Evolutionary conservation across 2,329 filamentous ascomycete species (phyloP), one percentile per base, ranked within the genome.

Genomic region (Fusarium cicatricum): DNA sequence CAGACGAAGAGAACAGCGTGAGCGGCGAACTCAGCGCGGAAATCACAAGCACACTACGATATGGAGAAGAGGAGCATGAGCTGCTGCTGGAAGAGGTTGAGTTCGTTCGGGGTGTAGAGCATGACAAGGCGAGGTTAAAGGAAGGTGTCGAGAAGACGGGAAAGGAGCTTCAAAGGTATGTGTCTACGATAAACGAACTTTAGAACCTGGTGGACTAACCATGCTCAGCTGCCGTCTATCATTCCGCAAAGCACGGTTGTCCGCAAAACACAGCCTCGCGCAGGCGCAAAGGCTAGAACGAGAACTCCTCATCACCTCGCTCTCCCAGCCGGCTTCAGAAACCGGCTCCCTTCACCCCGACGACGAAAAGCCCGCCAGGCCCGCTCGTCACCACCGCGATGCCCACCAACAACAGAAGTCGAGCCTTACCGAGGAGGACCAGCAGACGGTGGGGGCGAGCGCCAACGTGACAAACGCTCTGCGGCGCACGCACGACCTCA

Each of bases 401-500:
- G 15, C 36, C 12, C 60, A 74, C 57, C 70, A 76, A 62, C 70
- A 75, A 14, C 67, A 71, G 16, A 66, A 74, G 41, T 73, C 75
- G 5, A 72, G 71, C 62, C 70, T 78, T 16, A 74, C 88, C 4
- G 85, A 87, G 17, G 86, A 92, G 65, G 87, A 90, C 71, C 88
- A 95, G 61, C 82, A 91, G 62, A 83, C 88, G 36, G 81, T 92
- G 12, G 86, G 87, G 58, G 90, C 94, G 1, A 91, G 90, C 28
- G 87, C 83, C 64, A 91, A 96, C 78, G 90, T 98, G 48, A 98
- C 94, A 3, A 81, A 87, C 42, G 90, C 92, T 2, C 82, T 99
- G 46, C 85, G 92, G 57, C 84, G 92, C 57, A 96, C 94, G 6
- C 93, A 98, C 75, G 86, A 90, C 59, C 83, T 96, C 69, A 93